Evolutionary conservation across 352 stramenopile species (phyloP), one percentile per base, ranked within the genome.

Genomic region (Phytopythium oedochilum): DNA sequence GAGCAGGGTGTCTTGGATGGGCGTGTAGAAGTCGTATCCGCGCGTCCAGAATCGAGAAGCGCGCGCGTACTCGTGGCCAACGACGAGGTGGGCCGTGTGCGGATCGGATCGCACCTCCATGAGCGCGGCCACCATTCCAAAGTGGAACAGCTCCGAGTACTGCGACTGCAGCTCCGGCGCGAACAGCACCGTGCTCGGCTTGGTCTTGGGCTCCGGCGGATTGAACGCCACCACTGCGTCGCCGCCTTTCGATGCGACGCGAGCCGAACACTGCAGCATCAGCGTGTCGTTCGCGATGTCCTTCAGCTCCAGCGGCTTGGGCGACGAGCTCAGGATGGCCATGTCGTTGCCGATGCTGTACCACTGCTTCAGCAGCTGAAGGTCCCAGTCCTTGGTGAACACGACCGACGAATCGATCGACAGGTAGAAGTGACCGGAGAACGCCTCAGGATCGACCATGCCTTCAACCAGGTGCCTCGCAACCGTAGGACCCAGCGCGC

Each of bases 21-120:
- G 86, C 20, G 86, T 64, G 61, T 96, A 96, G 43, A 96, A 94
- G 39, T 96, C 86, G 65, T 88, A 94, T 28, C 83, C 86, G 18
- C 70, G 66, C 28, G 86, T 96, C 86, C 86, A 96, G 59, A 93
- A 96, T 26, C 86, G 82, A 26, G 82, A 75, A 2, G 86, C 86
- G 18, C 86, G 82, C 46, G 75, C 71, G 59, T 91, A 96, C 36
- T 93, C 84, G 59, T 81, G 56, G 18, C 83, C 86, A 43, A 88
- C 69, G 1, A 63, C 72, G 22, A 89, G 52, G 26, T 80, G 48
- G n/a, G 75, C 53, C 2, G 85, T 78, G 55, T 92, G 64, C 5
- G 86, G 80, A 49, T 96, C 86, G 1, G 86, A 93, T 10, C 81
- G 86, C 46, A 93, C 76, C 23, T 66, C 66, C 22, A 85, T 57